A percentile compares a stretch with the other conserved stretches of the same genome.
Conservation (phyloP, 805 yeast genomes). For the Candida manassasensis region DNA sequence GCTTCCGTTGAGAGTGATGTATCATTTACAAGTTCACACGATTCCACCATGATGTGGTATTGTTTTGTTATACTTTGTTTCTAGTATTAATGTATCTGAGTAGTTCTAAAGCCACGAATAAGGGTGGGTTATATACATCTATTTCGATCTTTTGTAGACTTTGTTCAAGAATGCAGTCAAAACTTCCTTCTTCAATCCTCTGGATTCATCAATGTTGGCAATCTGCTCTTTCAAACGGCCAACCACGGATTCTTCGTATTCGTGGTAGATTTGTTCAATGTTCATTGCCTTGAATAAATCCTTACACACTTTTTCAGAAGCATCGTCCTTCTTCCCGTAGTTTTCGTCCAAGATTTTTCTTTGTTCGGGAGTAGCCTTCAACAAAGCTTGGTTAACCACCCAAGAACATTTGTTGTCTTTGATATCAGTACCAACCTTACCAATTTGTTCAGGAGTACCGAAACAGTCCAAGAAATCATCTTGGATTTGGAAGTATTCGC, state of each 20-base stretch:
- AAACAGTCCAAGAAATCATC: conserved; percentile 96
- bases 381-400: conserved; percentile 91
- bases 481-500: conserved; percentile 98
- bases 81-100: too few species aligned
- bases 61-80: too few species aligned
- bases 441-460: conserved; percentile 96
- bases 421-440: conserved; percentile 98
- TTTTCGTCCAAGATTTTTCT: conserved; percentile 77
- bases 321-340: conserved; percentile 80
- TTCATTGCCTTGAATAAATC: conserved; percentile 68
- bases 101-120: too few species aligned
- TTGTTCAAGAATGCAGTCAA: conserved; percentile 79
- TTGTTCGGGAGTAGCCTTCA: conserved; percentile 73
- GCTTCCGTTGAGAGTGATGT: too few species aligned
- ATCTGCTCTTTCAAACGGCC: conserved; percentile 60
- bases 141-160: conserved; percentile 91
- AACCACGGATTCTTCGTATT: conserved; percentile 80
- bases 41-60: too few species aligned
- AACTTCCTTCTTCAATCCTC: conserved; percentile 92
- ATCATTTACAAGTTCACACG: too few species aligned
- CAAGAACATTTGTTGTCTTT: conserved; percentile 98
- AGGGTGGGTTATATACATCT: too few species aligned
- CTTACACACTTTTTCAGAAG: conserved; percentile 65
- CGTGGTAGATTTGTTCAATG: conserved; percentile 63
- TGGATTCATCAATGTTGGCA: conserved; percentile 72